Percentiles rank a stretch among this genome's conserved stretches.
These are phyloP conservation scores for Boletellus sp. DNA, from an alignment of 768 basidiomycete genomes.

Conservation along the genomic window DNA sequence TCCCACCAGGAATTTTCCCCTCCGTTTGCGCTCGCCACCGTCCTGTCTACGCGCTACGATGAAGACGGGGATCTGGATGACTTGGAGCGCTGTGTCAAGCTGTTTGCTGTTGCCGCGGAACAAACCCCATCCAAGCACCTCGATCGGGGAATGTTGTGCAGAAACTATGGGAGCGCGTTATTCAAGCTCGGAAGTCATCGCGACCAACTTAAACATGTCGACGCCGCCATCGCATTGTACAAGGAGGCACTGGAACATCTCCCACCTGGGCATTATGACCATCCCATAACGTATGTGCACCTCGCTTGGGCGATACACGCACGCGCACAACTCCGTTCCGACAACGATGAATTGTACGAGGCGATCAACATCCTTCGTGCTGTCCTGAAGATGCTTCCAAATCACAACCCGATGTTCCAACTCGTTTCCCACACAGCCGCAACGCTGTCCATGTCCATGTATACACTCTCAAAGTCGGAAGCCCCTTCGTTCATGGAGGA, in stretches of 20 bases:
- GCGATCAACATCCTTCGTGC: neutral
- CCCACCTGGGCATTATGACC: slow-evolving; percentile 13
- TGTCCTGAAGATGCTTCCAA: slow-evolving; percentile 2
- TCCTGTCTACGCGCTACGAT: slow-evolving; percentile 10
- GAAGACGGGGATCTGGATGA: slow-evolving; percentile 4
- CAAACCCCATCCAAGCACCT: slow-evolving; percentile 14
- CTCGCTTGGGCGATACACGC: slow-evolving; percentile 3
- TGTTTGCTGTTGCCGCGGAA: slow-evolving; percentile 8
- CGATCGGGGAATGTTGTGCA: slow-evolving; percentile 1
- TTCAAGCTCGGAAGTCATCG: slow-evolving; percentile 1
- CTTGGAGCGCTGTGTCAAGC: slow-evolving; percentile 11
- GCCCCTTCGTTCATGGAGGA: slow-evolving; percentile 6
- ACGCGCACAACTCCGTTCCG: neutral
- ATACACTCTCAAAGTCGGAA: neutral
- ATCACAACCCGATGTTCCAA: slow-evolving; percentile 1
- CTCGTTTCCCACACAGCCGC: neutral
- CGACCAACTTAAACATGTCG: slow-evolving; percentile 1
- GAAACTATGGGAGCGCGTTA: slow-evolving; percentile 12
- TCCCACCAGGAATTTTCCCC: slow-evolving; percentile 3
- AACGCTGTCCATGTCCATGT: neutral
- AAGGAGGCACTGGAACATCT: slow-evolving; percentile 3
- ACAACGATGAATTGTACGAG: neutral
- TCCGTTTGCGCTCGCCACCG: slow-evolving; percentile 6
- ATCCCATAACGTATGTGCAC: neutral
- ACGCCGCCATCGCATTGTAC: slow-evolving; percentile 10